Base-by-base conservation (phyloP, 352 stramenopile species). In the Globisporangium middletonii region DNA sequence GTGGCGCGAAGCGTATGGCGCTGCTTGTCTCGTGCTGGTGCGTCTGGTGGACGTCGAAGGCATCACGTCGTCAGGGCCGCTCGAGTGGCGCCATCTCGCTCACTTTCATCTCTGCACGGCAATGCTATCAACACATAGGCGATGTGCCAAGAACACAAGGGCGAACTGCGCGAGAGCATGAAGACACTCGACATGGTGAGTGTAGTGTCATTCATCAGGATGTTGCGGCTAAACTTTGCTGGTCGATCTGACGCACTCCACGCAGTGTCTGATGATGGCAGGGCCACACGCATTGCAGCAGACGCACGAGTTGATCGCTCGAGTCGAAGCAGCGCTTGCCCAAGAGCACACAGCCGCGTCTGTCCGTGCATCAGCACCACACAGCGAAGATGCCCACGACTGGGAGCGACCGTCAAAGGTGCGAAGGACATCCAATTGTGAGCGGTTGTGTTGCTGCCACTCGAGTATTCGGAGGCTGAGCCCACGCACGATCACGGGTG, bases 191-290 rank as follows among this genome's bases (percentile, higher is more conserved):
- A 92, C 57, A 79, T 88, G 77, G 81, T 91, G 57, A 44, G 65
- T 63, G 11, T 15, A 15, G 28, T 15, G 41, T 23, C 46, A 41
- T 11, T n/a, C 41, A 35, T 35, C 30, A 35, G 30, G 30, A 23
- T 23, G 4, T 5, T 38, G 33, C 33, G 9, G 33, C 5, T 38
- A 12, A 8, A 9, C 33, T 9, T 12, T 13, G 33, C 7, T 6
- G 6, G 3, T 19, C 33, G 19, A 19, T n/a, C 52, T 57, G 35
- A 57, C 44, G 18, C 33, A n/a, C 11, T 15, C 2, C 47, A 26
- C 19, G 2, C 33, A 83, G 72, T 82, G 75, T 49, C 54, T 92
- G 12, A 88, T 92, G 74, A 90, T 92, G 83, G 74, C 78, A 18
- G 83, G 83, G 2, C 80, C 83, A 9, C 57, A 79, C 23, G 74